These are phyloP conservation scores for Fusarium nisikadoi DNA, from an alignment of 2,329 filamentous ascomycete genomes.

Conservation along the genomic window DNA sequence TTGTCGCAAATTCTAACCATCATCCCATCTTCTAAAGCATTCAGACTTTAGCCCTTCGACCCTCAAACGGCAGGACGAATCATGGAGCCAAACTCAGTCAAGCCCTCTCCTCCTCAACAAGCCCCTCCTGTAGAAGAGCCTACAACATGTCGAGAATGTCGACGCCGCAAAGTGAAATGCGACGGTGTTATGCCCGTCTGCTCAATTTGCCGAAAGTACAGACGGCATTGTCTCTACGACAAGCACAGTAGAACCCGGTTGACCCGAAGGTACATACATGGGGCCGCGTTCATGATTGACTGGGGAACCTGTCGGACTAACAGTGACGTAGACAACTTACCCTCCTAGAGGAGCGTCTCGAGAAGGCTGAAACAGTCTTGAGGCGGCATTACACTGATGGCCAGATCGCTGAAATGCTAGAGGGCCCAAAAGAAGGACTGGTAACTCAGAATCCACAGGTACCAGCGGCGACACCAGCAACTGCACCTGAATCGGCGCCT, in stretches of 20 bases:
- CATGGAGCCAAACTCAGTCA: constrained; percentile 3
- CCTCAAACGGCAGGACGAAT: not conserved
- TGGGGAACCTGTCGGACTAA: not conserved
- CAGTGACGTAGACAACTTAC: constrained; percentile 26
- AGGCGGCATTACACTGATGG: constrained; percentile 29
- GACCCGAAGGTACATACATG: constrained; percentile 20
- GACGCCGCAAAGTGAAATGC: constrained; percentile 32
- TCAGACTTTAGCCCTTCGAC: not conserved
- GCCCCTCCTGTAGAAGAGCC: constrained; percentile 15
- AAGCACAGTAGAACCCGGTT: constrained; percentile 30
- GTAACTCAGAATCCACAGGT: not conserved
- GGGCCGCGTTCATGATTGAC: not conserved
- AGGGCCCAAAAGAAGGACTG: constrained; percentile 20
- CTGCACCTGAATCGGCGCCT: not conserved
- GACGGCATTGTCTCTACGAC: constrained; percentile 29
- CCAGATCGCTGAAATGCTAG: constrained; percentile 32
- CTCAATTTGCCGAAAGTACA: constrained; percentile 28
- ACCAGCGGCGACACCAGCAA: not conserved
- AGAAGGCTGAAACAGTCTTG: constrained; percentile 36
- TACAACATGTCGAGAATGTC: constrained; percentile 30
- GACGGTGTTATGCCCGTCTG: constrained; percentile 33
- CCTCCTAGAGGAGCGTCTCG: constrained; percentile 33
- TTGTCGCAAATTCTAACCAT: constrained; percentile 16
- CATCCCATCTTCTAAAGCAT: not conserved
- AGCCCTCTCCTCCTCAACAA: constrained; percentile 2